A percentile compares a stretch with the other conserved stretches of the same genome.
These are phyloP conservation scores for Acacia melanoxylon DNA, from an alignment of 306 rosid species.

Conservation along the genomic window DNA sequence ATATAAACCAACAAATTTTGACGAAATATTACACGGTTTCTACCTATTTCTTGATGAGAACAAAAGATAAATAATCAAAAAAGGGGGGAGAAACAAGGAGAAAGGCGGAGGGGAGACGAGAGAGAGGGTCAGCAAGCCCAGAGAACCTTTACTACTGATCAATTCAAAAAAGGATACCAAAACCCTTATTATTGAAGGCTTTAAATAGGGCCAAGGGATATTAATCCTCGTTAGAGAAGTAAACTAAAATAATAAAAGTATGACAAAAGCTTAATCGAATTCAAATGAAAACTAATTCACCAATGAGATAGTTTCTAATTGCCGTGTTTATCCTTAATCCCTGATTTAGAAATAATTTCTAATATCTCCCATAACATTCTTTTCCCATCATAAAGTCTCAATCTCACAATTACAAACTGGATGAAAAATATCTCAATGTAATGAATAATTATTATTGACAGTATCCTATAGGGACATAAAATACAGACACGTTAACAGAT, in stretches of 20 bases:
- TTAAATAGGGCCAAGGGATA: not conserved
- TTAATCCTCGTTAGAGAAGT: not conserved
- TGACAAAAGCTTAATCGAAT: not conserved
- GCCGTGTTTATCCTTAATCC: not conserved
- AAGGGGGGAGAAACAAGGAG: no score
- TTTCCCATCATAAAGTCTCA: not conserved
- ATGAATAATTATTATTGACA: not conserved
- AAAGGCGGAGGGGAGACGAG: no score
- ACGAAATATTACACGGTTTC: no score
- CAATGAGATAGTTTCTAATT: not conserved
- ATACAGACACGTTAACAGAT: not conserved
- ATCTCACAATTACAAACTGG: not conserved
- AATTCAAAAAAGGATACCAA: not conserved
- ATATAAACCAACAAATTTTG: not conserved
- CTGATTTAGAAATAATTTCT: not conserved
- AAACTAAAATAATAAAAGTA: not conserved
- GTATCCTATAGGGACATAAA: not conserved
- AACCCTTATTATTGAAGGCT: not conserved
- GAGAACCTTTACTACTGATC: not conserved
- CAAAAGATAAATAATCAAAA: not conserved
- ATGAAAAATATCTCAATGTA: slow-evolving; percentile 12
- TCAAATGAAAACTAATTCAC: not conserved
- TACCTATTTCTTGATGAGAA: not conserved
- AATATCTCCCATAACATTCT: not conserved
- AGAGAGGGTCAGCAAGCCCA: not conserved